Base-by-base conservation (phyloP, 2,329 filamentous ascomycete species). In the Aspergillus fumigatus region DNA sequence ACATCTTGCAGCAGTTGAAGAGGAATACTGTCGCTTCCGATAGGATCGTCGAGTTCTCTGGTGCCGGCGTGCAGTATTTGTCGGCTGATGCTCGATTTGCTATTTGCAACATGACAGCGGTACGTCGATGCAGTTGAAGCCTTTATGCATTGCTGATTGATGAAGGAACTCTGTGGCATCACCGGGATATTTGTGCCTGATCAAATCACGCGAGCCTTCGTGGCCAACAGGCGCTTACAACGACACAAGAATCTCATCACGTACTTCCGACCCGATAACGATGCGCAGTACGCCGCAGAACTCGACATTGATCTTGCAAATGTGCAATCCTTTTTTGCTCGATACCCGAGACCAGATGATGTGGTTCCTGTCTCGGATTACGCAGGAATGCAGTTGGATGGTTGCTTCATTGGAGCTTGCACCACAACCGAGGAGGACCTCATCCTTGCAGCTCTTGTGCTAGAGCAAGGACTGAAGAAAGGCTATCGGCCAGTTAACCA, bases 321-420 rank as follows among this genome's bases (percentile, higher is more conserved):
- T 29, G 72, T 77, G 2, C 64, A 72, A 48, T 66, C 74, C 0
- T 76, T 71, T 29, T 61, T 79, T 17, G 76, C 77, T 4, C 62
- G 62, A 8, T 77, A 79, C 53, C 77, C 77, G 0, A 72, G 67
- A 2, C 76, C 76, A 4, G 77, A 80, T 56, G 68, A 79, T 43
- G 77, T 80, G 1, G 73, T 78, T 0, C 70, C 77, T 1, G 72
- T 79, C 0, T 61, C 60, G 0, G 69, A 74, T n/a, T 62, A 69
- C 11, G 62, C 57, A 1, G 67, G 65, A 1, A 71, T 66, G 41
- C 17, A 60, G 1, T 62, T 79, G 2, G 75, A 79, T 51, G 77
- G 77, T 1, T 73, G 71, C 52, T 80, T 80, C 60, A 79, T 80
- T 23, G 77, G 77, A 1, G 77, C 77, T 1, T 80, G 77, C 60